These are phyloP conservation scores for Cryptococcus hybrid DNA, from an alignment of 1,284 basidiomycete species.

Conservation along the genomic window DNA sequence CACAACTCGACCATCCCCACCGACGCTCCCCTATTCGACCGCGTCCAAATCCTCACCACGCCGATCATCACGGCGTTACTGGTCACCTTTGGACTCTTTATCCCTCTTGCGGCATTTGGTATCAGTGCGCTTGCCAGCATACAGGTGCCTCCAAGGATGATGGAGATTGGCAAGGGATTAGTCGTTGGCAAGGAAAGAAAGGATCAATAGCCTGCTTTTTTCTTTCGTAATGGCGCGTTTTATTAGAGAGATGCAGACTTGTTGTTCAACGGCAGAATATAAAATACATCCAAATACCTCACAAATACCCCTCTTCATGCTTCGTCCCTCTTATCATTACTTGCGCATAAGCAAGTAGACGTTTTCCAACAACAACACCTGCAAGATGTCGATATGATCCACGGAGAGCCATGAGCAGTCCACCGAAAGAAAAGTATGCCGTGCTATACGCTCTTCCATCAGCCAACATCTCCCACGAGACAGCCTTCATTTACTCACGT, in stretches of 20 bases:
- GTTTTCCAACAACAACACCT: conserved; percentile 87
- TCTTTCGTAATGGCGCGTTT: background rate
- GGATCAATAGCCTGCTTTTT: conserved; percentile 60
- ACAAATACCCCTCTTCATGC: background rate
- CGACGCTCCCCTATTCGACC: conserved; percentile 54
- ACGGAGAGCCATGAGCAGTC: conserved; percentile 91
- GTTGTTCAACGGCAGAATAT: background rate
- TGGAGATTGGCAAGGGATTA: conserved; percentile 44
- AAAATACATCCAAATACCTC: background rate
- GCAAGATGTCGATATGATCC: conserved; percentile 93
- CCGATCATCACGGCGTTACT: conserved; percentile 70
- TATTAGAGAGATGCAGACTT: background rate
- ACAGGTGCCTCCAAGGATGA: conserved; percentile 57
- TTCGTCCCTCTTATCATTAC: conserved; percentile 48
- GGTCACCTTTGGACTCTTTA: conserved; percentile 65
- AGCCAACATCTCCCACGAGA: background rate
- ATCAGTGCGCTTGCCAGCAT: conserved; percentile 70
- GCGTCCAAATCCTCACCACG: conserved; percentile 75
- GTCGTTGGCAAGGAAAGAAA: conserved; percentile 71
- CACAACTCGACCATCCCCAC: conserved; percentile 28
- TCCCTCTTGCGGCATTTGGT: conserved; percentile 67
- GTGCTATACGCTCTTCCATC: conserved; percentile 58
- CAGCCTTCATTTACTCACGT: conserved; percentile 30
- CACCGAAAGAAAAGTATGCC: conserved; percentile 93
- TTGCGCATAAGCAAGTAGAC: conserved; percentile 86